phyloP scores from a whole-genome alignment of 768 basidiomycete genomes.

The Mycena galericulata region DNA sequence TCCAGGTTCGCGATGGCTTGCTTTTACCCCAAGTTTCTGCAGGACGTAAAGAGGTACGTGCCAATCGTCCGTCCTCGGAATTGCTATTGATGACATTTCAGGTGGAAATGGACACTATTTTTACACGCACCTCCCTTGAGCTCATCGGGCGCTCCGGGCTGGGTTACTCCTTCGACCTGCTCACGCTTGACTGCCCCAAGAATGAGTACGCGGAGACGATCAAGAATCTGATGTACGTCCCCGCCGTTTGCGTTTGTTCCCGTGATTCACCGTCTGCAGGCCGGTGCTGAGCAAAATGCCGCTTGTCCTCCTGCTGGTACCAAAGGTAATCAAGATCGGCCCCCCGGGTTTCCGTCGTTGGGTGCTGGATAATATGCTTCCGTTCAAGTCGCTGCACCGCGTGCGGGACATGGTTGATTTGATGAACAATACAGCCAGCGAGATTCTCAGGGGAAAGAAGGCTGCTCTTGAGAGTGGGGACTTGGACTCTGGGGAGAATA shows the following conservation, averaged over 20 bases:
- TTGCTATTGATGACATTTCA: not conserved
- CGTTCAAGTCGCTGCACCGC: conserved; percentile 38
- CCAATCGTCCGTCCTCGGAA: not conserved
- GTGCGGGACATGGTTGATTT: conserved; percentile 43
- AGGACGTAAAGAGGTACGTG: not conserved
- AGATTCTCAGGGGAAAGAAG: conserved; percentile 46
- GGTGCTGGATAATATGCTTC: conserved; percentile 41
- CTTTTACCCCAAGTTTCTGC: not conserved
- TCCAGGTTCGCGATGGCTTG: conserved; percentile 1
- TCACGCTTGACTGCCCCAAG: conserved; percentile 3
- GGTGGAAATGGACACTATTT: not conserved
- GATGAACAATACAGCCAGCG: conserved; percentile 41
- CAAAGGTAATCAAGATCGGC: conserved; percentile 39
- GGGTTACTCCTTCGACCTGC: conserved; percentile 7
- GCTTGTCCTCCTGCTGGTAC: conserved; percentile 41
- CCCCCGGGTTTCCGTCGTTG: conserved; percentile 41
- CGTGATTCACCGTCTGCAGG: conserved; percentile 25
- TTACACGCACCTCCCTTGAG: conserved; percentile 2
- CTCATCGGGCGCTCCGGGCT: conserved; percentile 2
- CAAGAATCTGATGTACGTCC: not conserved
- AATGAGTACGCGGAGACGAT: conserved; percentile 12
- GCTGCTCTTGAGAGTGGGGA: conserved; percentile 44
- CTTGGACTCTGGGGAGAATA: conserved; percentile 33
- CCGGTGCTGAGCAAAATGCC: conserved; percentile 37
- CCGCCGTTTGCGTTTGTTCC: not conserved